Evolutionary conservation across 345 rosid species (phyloP).

Genomic region (Rhodomyrtus tomentosa): DNA sequence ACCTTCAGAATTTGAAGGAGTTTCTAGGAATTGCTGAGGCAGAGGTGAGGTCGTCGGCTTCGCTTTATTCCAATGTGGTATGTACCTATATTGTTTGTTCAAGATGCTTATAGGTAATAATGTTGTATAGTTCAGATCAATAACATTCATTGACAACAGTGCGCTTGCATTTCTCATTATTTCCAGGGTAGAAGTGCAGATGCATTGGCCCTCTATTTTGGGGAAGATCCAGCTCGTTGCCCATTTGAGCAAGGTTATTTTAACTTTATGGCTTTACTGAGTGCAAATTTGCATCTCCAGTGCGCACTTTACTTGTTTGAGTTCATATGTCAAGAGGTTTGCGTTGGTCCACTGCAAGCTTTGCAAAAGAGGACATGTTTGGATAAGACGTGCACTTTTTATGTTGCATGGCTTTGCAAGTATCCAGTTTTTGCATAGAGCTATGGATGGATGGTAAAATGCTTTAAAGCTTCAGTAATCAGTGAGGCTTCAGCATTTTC

Average conservation of each 20-base stretch:
- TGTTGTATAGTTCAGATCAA: neutral
- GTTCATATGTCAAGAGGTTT: neutral
- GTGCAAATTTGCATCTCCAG: neutral
- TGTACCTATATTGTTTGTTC: neutral
- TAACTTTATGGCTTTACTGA: neutral
- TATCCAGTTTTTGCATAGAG: neutral
- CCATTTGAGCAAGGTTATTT: slow-evolving; percentile 82
- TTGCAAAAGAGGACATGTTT: neutral
- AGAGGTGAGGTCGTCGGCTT: slow-evolving; percentile 71
- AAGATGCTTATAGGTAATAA: neutral
- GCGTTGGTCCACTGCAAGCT: neutral
- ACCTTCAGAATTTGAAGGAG: slow-evolving; percentile 52
- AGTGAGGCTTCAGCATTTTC: neutral
- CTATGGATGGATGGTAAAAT: neutral
- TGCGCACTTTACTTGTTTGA: neutral
- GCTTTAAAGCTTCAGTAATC: neutral
- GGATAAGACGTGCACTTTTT: neutral
- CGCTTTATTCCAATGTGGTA: slow-evolving; percentile 80
- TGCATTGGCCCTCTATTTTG: slow-evolving; percentile 79
- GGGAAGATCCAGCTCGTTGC: slow-evolving; percentile 91
- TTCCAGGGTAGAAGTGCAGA: slow-evolving; percentile 81
- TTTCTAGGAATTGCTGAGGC: slow-evolving; percentile 73
- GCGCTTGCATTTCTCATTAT: neutral
- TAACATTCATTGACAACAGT: neutral
- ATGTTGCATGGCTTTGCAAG: neutral